Base-by-base conservation (phyloP, 2,329 filamentous ascomycete genomes). In the Thyridium curvatum region DNA sequence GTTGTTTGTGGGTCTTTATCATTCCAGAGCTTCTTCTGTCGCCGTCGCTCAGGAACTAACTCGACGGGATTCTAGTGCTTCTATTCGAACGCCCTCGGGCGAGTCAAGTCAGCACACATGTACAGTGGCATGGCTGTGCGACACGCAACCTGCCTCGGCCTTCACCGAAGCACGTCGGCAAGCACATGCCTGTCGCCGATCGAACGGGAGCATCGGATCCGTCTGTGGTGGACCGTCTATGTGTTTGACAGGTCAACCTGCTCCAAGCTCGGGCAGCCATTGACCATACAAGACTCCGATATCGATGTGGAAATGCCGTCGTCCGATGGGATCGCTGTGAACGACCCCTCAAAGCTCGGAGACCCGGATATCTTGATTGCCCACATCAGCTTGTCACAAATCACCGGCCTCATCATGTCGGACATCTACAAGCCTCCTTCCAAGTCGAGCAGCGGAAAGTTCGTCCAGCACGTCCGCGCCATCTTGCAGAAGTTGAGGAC, bases 81-180 rank as follows among this genome's bases (percentile, higher is more conserved):
- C 21, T 26, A 26, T 10, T 45, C 52, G 46, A 48, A 64, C 52
- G 42, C 62, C 43, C 29, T 68, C 30, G 46, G 66, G 44, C 40
- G 65, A 0, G 51, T 57, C 2, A 41, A 54, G 4, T 56, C 58
- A 3, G 58, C 58, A 15, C 58, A 55, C 34, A 50, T 47, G 13
- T 59, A 59, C n/a, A 52, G 50, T 12, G 58, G 58, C 2, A 55
- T 51, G 3, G 58, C 58, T 1, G 49, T 69, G 54, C 56, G 66
- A 4, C 48, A 68, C 18, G 58, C 63, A 2, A 50, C 65, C 12
- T 62, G 56, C 12, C 59, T 69, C 4, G 67, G 66, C 0, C 49
- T 70, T 39, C 68, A 70, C 28, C 58, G 67, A 18, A 52, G 21
- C 10, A 26, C 21, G 6, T 47, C 51, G 0, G 39, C 42, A 8